Base-by-base conservation (phyloP, 179 eudicot genomes). In the Patellifolia procumbens region DNA sequence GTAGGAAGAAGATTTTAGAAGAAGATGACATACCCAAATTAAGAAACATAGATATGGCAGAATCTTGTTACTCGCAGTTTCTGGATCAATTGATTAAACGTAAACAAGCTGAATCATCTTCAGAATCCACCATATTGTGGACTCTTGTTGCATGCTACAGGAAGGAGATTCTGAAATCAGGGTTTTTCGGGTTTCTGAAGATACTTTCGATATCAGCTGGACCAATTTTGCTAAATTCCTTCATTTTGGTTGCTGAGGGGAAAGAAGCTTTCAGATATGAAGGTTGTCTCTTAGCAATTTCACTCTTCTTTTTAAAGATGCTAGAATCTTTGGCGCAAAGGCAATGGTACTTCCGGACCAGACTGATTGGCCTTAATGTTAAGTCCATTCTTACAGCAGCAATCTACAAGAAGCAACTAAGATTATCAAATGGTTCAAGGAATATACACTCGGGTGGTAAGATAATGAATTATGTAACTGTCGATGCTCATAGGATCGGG, bases 401-500 rank as follows among this genome's bases (percentile, higher is more conserved):
- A 28, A 77, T 85, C 43, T 85, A 85, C 67, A 80, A 39, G 74
- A 85, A 85, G 65, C 88, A 85, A 31, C 67, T 79, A 34, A 70
- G 80, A 53, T 29, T 85, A n/a, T 82, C 88, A 3, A 80, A 78
- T 76, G 80, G 79, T 29, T 71, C 88, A 1, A 78, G 77, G 74
- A 72, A 24, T 52, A 72, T 11, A 13, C 82, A 85, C 45, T 83
- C 88, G 15, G 70, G 68, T 16, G 86, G 88, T 9, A 84, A 83
- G 69, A 85, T 85, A 61, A 85, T 75, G 86, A 85, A 76, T 72
- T 85, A 85, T 78, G 82, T 80, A 1, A 81, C 81, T 4, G 86
- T 85, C 0, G 88, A 85, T 80, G 88, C 88, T 37, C 81, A 83
- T 49, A 80, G 88, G 56, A 73, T 85, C 26, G 88, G 88, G 9